A percentile compares a stretch with the other conserved stretches of the same genome.
Evolutionary conservation across 306 rosid species (phyloP).

Genomic region (Quercus aquifolioides): DNA sequence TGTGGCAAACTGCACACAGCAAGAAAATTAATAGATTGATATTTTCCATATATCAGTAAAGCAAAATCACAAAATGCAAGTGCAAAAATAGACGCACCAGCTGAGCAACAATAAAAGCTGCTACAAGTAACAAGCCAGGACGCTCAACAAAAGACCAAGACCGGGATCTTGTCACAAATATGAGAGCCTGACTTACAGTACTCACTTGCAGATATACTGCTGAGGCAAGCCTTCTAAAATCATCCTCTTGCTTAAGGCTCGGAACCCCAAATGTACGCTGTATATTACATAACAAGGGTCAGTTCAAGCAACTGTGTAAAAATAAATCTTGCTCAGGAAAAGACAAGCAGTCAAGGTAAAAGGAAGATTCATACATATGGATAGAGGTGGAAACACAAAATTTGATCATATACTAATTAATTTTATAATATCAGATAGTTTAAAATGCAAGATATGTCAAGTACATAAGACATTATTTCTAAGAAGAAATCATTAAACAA

Average conservation of each 20-base stretch:
- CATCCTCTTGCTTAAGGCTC: slow-evolving; percentile 49
- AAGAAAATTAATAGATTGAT: not conserved
- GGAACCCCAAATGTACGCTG: slow-evolving; percentile 76
- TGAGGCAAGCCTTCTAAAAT: slow-evolving; percentile 61
- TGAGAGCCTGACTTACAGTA: slow-evolving; percentile 77
- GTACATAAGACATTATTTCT: too few relatives aligned
- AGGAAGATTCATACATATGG: not conserved
- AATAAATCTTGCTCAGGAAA: not conserved
- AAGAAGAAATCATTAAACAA: not conserved
- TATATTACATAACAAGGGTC: slow-evolving; percentile 1
- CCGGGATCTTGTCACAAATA: slow-evolving; percentile 71
- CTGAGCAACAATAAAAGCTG: slow-evolving; percentile 70
- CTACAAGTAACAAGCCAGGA: slow-evolving; percentile 65
- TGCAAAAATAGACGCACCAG: slow-evolving; percentile 46
- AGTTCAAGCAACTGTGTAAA: slow-evolving; percentile 1
- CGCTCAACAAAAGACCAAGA: slow-evolving; percentile 77
- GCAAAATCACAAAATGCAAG: not conserved
- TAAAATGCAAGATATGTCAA: too few relatives aligned
- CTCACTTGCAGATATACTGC: slow-evolving; percentile 84
- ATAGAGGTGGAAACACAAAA: not conserved
- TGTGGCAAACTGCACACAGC: slow-evolving; percentile 61
- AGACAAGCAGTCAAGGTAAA: not conserved
- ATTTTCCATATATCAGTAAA: not conserved
- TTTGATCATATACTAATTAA: not conserved
- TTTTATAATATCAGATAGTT: not conserved